A percentile compares a stretch with the other conserved stretches of the same genome.
phyloP scores from a whole-genome alignment of 352 stramenopile species.

The Plasmopara muralis region DNA sequence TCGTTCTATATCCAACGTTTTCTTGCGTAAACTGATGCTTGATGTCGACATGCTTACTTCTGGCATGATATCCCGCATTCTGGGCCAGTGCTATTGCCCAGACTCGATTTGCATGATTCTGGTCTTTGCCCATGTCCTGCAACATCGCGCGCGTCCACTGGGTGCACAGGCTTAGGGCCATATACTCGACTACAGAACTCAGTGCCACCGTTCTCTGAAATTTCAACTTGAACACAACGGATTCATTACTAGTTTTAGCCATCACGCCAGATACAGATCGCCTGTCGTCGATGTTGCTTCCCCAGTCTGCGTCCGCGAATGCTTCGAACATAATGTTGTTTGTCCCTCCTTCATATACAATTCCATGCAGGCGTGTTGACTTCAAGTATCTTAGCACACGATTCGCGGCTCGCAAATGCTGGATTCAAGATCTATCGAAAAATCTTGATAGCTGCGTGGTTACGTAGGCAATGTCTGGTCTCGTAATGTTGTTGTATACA shows the following conservation, averaged over 20 bases:
- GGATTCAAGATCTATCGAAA: not conserved
- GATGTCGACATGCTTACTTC: not conserved
- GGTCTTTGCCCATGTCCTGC: constrained; percentile 2
- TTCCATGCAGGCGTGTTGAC: not conserved
- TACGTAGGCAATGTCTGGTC: not conserved
- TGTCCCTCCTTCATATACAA: not conserved
- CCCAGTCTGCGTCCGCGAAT: not conserved
- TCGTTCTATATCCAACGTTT: not conserved
- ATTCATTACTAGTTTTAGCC: constrained; percentile 3
- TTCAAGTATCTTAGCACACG: not conserved
- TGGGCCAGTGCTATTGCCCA: not conserved
- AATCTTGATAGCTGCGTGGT: not conserved
- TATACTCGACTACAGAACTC: constrained; percentile 16
- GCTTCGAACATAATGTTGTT: not conserved
- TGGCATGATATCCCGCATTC: not conserved
- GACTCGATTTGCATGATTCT: constrained; percentile 1
- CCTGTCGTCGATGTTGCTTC: not conserved
- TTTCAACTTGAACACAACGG: constrained; percentile 12
- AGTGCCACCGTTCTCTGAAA: constrained; percentile 3
- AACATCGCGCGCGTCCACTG: not conserved
- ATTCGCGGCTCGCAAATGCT: not conserved
- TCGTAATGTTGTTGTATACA: not conserved
- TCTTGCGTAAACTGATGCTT: not conserved
- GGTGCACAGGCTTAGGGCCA: constrained; percentile 6
- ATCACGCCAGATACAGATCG: constrained; percentile 3